Base-by-base conservation (phyloP, 2,329 filamentous ascomycete genomes). In the Orbilia ellipsospora region DNA sequence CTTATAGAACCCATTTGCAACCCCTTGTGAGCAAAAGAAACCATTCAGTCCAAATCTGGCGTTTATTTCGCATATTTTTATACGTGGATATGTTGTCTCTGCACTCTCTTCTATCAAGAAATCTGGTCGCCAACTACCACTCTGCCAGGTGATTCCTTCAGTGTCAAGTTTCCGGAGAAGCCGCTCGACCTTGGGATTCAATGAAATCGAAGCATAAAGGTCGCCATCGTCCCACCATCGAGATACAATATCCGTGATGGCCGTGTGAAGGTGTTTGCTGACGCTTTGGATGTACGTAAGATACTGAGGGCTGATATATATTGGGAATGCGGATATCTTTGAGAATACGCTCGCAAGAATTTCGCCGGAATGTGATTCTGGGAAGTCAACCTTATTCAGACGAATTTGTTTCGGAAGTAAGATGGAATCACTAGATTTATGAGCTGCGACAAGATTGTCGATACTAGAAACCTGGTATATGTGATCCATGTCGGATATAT, bases 1-100 rank as follows among this genome's bases (percentile, higher is more conserved):
- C 1, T 31, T 10, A 23, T 64, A 64, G 18, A 54, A 75, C 4
- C 16, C 20, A 15, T 61, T 69, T 3, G 45, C 45, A 0, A 61
- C 13, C 1, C 20, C 54, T 15, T 52, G 59, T 4, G 15, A 18
- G 2, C 16, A 3, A 7, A 78, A 65, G 28, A 81, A 82, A 0
- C 82, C 82, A 51, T 84, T 84, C 67, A 84, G 84, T 10, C 80
- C 79, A 59, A 84, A 84, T 0, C 83, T 80, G 0, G 82, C 83
- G 56, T 84, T 84, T 42, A 84, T 84, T 20, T 84, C 83, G 1
- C 82, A 83, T 4, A 84, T 81, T 5, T 80, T 68, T 26, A 75
- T 75, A 13, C 36, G 65, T 4, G 72, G 72, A 31, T 15, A 59
- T 26, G 20, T 55, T 28, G 31, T 78, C 1, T 55, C 70, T 0